These are phyloP conservation scores for Corymbia calophylla DNA, from an alignment of 441 rosid genomes.

Conservation along the genomic window DNA sequence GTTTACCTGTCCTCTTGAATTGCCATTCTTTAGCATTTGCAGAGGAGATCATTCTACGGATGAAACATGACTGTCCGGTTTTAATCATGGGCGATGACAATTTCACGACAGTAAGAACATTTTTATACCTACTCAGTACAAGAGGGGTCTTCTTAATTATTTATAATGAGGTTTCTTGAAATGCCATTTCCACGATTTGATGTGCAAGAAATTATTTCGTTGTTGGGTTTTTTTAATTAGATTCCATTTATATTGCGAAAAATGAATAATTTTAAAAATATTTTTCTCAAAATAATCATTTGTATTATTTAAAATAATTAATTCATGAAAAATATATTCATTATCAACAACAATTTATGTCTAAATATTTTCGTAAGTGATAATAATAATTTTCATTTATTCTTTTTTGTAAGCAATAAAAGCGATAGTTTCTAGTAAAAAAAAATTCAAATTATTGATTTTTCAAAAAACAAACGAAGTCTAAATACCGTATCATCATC, in stretches of 20 bases:
- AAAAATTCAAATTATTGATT: too few relatives aligned
- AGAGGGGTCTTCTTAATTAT: neutral
- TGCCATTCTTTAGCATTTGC: neutral
- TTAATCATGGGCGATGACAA: neutral
- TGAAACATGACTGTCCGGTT: too few relatives aligned
- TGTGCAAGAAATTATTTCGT: neutral
- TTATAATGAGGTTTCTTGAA: neutral
- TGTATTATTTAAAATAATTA: too few relatives aligned
- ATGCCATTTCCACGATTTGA: neutral
- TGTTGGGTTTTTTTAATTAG: neutral
- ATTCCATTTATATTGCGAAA: accelerated
- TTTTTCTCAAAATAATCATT: neutral
- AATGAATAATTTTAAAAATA: neutral
- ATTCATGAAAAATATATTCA: accelerated
- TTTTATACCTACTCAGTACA: neutral
- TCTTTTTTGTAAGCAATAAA: accelerated
- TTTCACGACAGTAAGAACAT: neutral
- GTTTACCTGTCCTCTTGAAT: neutral
- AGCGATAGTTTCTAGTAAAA: too few relatives aligned
- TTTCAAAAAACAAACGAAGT: accelerated
- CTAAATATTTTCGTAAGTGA: too few relatives aligned
- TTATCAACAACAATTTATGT: too few relatives aligned
- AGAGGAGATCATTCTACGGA: neutral
- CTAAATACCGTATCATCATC: neutral
- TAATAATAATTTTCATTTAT: neutral